Percentiles rank a stretch among this genome's conserved stretches.
Conservation (phyloP, 257 asterid genomes). For the Solanum chiquidenum region DNA sequence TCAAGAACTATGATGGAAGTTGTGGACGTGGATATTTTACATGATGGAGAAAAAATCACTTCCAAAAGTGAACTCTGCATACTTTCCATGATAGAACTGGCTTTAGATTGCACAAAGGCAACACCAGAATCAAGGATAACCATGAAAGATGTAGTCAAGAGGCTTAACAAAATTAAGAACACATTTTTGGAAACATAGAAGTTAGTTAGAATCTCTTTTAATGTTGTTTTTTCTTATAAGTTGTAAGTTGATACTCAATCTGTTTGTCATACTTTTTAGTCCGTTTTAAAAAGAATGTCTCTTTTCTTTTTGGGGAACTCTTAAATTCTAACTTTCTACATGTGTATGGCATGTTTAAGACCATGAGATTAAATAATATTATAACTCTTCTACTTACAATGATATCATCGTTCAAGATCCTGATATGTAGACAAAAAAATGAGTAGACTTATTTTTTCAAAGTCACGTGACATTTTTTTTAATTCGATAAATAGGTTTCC, state of each 20-base stretch:
- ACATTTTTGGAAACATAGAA: background rate
- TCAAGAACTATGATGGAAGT: background rate
- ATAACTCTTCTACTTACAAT: background rate
- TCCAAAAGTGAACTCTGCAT: background rate
- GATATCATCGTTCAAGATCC: background rate
- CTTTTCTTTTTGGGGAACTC: background rate
- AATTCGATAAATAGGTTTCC: background rate
- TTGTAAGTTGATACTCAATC: background rate
- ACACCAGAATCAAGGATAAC: background rate
- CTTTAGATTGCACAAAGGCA: background rate
- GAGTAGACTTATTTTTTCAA: no score
- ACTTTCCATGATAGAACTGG: background rate
- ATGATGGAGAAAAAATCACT: background rate
- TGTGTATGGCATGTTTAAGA: background rate
- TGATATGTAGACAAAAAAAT: no score
- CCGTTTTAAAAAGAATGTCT: no score
- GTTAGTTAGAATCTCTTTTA: background rate
- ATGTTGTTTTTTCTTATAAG: background rate
- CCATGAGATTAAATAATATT: background rate
- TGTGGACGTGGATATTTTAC: background rate
- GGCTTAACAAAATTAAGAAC: background rate
- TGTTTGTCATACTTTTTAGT: background rate
- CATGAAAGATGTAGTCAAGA: background rate
- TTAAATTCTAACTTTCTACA: no score
- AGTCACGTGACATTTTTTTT: background rate